Evolutionary conservation across 768 basidiomycete species (phyloP), one percentile per base, ranked within the genome.

Genomic region (Termitomyces sp.): DNA sequence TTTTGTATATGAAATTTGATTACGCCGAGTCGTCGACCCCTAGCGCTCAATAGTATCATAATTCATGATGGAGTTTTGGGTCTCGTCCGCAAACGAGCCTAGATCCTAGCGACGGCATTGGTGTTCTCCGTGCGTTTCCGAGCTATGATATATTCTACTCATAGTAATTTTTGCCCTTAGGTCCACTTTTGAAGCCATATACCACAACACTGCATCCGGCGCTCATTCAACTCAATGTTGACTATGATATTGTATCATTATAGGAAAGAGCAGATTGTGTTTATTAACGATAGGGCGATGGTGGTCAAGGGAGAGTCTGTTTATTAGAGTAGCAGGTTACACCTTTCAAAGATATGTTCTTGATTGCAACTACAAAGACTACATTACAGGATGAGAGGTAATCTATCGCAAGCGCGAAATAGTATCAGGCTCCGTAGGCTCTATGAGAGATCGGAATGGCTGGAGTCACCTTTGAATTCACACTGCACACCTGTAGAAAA

Each of bases 1-100:
- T 6, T 77, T 62, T 57, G 73, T 77, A 5, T 77, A 71, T 52
- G 75, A 6, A 63, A 53, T 0, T 64, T 66, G 12, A 49, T 37
- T 12, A 67, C 58, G 51, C 6, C 60, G 38, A 57, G 25, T 25
- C 66, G 47, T 10, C 68, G 1, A 65, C 70, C 68, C 3, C 60
- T 52, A 20, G 48, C 56, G 0, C 66, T 80, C 1, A 78, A 77
- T 48, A 65, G 54, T 4, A 11, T 64, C 15, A 25, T 25, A 25
- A 25, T 25, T 25, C 25, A 79, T 80, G 79, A 72, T 72, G 17
- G 77, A 81, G 36, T 80, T 79, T 49, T 81, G 79, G 80, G 66
- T 81, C 20, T 81, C 80, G 0, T 81, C 81, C 58, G 77, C 77
- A 1, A 25, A 77, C 74, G 2, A 77, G 75, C 34, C 66, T 81